Percentiles rank a stretch among this genome's conserved stretches.
phyloP scores from a whole-genome alignment of 2,329 filamentous ascomycete genomes.

The Talaromyces sp. region DNA sequence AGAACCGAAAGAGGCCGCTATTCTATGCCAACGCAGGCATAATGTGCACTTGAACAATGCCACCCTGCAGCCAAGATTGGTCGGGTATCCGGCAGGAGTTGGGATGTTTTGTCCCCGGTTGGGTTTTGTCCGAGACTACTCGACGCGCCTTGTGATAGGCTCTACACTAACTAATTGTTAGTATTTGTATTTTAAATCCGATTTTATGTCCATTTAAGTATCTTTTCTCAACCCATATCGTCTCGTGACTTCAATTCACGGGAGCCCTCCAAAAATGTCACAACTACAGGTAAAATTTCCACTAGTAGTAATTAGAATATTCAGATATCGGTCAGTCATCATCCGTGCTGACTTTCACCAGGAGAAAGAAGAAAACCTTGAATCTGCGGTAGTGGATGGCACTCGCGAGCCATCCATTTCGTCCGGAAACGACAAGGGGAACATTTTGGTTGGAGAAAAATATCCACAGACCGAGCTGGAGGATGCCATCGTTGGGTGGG shows the following conservation, averaged over 20 bases:
- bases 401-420: background rate
- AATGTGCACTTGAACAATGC: background rate
- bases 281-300: background rate
- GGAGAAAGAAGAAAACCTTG: background rate
- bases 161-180: background rate
- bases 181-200: background rate
- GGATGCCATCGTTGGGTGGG: slow-evolving; percentile 2
- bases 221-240: background rate
- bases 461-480: background rate
- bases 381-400: background rate
- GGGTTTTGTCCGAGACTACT: background rate
- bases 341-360: background rate
- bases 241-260: background rate
- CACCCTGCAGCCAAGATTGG: background rate
- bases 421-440: background rate
- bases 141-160: background rate
- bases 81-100: background rate
- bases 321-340: no score
- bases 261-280: background rate
- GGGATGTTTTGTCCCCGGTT: background rate
- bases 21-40: background rate
- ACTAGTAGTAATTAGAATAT: background rate
- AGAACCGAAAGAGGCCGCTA: background rate
- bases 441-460: background rate
- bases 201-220: no score